Evolutionary conservation across 1,284 basidiomycete genomes (phyloP).

Genomic region (Trichosporon ovoides): DNA sequence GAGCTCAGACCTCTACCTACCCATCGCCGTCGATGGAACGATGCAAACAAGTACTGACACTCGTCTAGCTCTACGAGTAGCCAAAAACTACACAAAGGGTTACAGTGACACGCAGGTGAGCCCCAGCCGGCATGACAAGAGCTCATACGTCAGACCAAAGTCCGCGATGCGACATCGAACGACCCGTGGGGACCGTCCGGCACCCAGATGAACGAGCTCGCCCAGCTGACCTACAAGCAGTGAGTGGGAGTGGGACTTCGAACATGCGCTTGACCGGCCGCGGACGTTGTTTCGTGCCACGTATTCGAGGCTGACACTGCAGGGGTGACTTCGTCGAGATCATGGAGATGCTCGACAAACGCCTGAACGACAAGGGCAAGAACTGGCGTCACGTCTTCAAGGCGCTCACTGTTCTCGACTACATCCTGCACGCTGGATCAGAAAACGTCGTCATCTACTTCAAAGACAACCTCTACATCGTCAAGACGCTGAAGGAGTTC

Average conservation of each 20-base stretch:
- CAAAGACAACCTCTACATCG: conserved; percentile 92
- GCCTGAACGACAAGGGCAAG: conserved; percentile 98
- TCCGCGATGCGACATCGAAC: conserved; percentile 98
- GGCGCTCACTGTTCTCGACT: conserved; percentile 92
- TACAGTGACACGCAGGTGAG: conserved; percentile 68
- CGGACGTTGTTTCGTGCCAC: background rate
- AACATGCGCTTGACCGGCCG: background rate
- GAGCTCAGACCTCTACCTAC: conserved; percentile 10
- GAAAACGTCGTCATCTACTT: conserved; percentile 99
- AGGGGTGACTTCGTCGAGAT: conserved; percentile 98
- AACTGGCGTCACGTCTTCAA: conserved; percentile 99
- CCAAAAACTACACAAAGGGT: conserved; percentile 90
- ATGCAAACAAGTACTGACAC: background rate
- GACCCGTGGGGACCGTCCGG: conserved; percentile 98
- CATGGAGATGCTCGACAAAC: conserved; percentile 99
- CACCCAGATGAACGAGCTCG: conserved; percentile 98
- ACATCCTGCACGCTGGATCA: conserved; percentile 90
- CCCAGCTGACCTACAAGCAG: conserved; percentile 97
- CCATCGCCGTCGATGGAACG: background rate
- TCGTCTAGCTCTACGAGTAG: conserved; percentile 64
- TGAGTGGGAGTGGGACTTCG: conserved; percentile 54
- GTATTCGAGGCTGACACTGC: conserved; percentile 10
- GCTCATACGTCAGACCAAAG: conserved; percentile 65
- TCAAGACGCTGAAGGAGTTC: conserved; percentile 99
- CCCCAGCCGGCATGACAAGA: too few relatives aligned